phyloP scores from a whole-genome alignment of 2,329 filamentous ascomycete species.

The Tolypocladium pustulatum region DNA sequence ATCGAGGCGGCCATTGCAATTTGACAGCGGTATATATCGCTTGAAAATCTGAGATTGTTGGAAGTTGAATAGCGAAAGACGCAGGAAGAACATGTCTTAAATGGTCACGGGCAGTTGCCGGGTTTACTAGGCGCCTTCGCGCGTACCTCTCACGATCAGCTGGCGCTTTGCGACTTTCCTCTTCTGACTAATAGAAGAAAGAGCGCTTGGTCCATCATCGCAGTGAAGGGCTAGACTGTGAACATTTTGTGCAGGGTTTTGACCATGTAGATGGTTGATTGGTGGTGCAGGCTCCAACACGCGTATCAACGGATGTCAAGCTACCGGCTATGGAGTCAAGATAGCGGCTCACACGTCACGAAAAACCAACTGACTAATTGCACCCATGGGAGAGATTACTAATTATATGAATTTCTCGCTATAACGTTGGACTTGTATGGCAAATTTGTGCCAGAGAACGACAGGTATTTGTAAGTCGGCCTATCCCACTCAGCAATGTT shows the following conservation, averaged over 20 bases:
- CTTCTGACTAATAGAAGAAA: neutral
- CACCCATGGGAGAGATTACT: neutral
- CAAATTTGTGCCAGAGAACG: neutral
- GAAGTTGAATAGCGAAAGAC: no score
- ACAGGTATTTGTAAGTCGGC: neutral
- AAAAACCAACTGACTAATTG: neutral
- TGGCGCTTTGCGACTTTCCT: neutral
- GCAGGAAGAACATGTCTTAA: neutral
- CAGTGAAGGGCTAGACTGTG: neutral
- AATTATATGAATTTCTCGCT: neutral
- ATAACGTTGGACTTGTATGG: neutral
- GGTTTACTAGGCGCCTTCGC: fast-evolving
- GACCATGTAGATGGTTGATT: no score
- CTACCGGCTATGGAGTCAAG: neutral
- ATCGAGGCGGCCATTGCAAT: neutral
- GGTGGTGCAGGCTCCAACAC: neutral
- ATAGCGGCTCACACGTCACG: neutral
- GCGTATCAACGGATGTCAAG: neutral
- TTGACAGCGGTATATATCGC: neutral
- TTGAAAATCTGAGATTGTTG: neutral
- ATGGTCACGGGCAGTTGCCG: neutral
- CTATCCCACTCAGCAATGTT: neutral
- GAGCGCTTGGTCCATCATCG: no score
- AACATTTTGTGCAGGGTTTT: neutral
- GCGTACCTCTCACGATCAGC: neutral